Evolutionary conservation across 306 rosid genomes (phyloP).

Genomic region (Prunus mongolica): DNA sequence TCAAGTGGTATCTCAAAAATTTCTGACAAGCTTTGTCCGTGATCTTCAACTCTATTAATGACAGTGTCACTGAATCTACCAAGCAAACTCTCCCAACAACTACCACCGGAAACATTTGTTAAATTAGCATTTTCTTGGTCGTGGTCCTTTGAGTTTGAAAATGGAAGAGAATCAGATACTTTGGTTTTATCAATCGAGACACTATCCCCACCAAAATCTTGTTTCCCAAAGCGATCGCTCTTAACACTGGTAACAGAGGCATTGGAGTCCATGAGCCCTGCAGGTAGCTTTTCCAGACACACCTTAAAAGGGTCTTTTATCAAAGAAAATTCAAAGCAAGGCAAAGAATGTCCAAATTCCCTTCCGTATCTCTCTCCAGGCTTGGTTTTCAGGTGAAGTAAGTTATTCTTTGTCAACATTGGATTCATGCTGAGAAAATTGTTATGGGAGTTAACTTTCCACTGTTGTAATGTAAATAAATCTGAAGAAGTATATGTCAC

Average conservation of each 20-base stretch:
- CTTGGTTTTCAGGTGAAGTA: conserved; percentile 36
- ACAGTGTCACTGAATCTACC: conserved; percentile 37
- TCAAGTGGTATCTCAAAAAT: conserved; percentile 82
- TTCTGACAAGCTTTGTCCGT: conserved; percentile 29
- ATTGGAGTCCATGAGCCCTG: conserved; percentile 22
- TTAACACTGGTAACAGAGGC: conserved; percentile 29
- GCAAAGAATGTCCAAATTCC: conserved; percentile 32
- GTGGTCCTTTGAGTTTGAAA: conserved; percentile 30
- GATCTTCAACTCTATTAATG: conserved; percentile 30
- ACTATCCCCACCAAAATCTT: conserved; percentile 26
- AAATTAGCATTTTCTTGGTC: conserved; percentile 18
- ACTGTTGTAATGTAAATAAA: conserved; percentile 30
- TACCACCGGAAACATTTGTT: conserved; percentile 61
- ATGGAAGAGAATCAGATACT: conserved; percentile 26
- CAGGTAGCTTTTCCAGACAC: conserved; percentile 37
- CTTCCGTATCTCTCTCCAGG: conserved; percentile 34
- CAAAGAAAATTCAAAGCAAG: conserved; percentile 67
- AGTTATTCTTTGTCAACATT: conserved; percentile 57
- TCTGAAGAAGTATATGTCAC: conserved; percentile 35
- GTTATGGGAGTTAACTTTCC: conserved; percentile 32
- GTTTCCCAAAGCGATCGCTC: conserved; percentile 30
- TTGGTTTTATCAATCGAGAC: conserved; percentile 30
- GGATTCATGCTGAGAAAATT: conserved; percentile 71
- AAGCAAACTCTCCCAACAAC: conserved; percentile 86
- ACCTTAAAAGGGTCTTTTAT: conserved; percentile 79